Evolutionary conservation across 305 asterid species (phyloP).

Genomic region (Stenogyne calaminthoides): DNA sequence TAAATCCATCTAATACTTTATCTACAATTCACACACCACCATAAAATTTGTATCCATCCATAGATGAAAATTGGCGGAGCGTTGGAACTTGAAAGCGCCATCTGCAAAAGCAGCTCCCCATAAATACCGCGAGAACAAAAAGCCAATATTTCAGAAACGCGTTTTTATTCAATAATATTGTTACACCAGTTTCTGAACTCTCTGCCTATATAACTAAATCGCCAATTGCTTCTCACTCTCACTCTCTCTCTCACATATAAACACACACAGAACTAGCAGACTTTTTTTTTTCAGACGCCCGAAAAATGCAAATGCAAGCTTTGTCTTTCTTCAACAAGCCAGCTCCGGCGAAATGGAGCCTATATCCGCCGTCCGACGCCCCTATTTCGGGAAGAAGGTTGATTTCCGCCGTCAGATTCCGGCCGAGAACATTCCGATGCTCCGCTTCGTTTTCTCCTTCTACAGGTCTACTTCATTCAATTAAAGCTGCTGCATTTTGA

Average conservation of each 20-base stretch:
- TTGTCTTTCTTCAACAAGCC: constrained; percentile 34
- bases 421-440: constrained; percentile 40
- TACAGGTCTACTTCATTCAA: constrained; percentile 37
- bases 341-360: constrained; percentile 29
- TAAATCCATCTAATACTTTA: too few species aligned
- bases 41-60: too few species aligned
- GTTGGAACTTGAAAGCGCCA: too few species aligned
- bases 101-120: too few species aligned
- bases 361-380: constrained; percentile 30
- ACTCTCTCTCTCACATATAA: constrained; percentile 18
- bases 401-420: constrained; percentile 27
- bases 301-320: constrained; percentile 47
- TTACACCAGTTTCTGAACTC: too few species aligned
- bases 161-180: too few species aligned
- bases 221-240: constrained; percentile 5
- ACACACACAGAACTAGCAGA: background rate
- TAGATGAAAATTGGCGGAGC: too few species aligned
- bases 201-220: too few species aligned
- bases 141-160: too few species aligned
- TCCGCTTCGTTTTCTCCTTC: constrained; percentile 36
- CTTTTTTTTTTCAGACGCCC: background rate
- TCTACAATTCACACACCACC: too few species aligned
- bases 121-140: too few species aligned
- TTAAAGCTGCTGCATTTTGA: constrained; percentile 11
- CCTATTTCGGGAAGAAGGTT: constrained; percentile 30